Base-by-base conservation (phyloP, 208 protist genomes). In the Leishmania guyanensis region DNA sequence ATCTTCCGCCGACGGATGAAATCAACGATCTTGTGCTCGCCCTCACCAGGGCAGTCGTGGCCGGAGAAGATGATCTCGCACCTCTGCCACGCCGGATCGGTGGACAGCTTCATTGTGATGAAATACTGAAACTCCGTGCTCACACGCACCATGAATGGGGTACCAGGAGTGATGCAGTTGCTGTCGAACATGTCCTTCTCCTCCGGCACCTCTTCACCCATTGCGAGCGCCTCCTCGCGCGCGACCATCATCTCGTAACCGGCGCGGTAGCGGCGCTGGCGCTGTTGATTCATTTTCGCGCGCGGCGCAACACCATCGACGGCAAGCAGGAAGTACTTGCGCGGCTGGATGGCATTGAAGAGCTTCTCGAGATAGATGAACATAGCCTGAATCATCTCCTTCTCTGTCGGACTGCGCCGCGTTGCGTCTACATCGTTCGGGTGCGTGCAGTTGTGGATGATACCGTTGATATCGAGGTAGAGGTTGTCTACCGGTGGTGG, bases 241-340 rank as follows among this genome's bases (percentile, higher is more conserved):
- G 95, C 94, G 3, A 97, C 84, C 89, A 96, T 95, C 89, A 94
- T 91, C 64, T 98, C 95, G 78, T 96, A 94, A 5, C 89, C 96
- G 58, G 88, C 89, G 46, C 94, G 92, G 85, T 96, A 99, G n/a
- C 99, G 95, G 66, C 99, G 94, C 74, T 95, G 89, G 33, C 99
- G 92, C 92, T 99, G 99, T 91, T 99, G 99, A 87, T 99, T 99
- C 98, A 99, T 99, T 92, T 99, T 99, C 12, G 99, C 99, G 26
- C 99, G 93, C 73, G 99, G 99, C 22, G 99, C 99, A 26, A 98
- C 95, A 76, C 99, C 99, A 90, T 99, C 99, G 66, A 99, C 94
- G 46, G 99, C 99, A 50, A 99, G 89, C 78, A 99, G 98, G 64
- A 99, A 97, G 78, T 99, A 87, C 83, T 99, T 99, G 53, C 91